Base-by-base conservation (phyloP, 2,329 filamentous ascomycete species). In the Pestalotiopsis sp. region DNA sequence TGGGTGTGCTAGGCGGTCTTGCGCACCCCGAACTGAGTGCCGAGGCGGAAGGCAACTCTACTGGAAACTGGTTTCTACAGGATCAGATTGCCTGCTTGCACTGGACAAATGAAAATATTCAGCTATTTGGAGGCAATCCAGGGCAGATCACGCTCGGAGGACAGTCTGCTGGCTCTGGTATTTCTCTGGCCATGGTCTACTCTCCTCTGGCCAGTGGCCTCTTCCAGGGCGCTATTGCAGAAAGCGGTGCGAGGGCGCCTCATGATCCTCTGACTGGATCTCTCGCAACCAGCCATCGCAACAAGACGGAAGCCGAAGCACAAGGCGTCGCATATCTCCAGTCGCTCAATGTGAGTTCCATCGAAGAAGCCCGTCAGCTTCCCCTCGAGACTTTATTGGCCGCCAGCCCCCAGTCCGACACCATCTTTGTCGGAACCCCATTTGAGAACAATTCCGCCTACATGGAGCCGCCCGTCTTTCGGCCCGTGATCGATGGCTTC, bases 241-340 rank as follows among this genome's bases (percentile, higher is more conserved):
- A 79, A 68, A 77, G 74, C 62, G 77, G 78, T 65, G 79, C 73
- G 13, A 75, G 76, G 14, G 74, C 69, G 17, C 72, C 75, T 36
- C 74, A 72, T 55, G 77, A 78, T 69, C 77, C 75, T 39, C 67
- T 70, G 61, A 77, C 74, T 1, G 74, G 73, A 39, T 71, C 72
- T 63, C 68, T 73, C 0, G 76, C 76, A 9, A 76, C 76, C 14
- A 70, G 69, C 39, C 72, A 78, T 66, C 74, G 72, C 20, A 72
- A 66, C 25, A 75, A 74, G 63, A 67, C 64, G 14, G 71, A 67
- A 13, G 76, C 77, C 11, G 61, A 69, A 58, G 67, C 62, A 2
- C 36, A 69, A 23, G 74, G 74, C 2, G 67, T 61, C 17, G 67
- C 63, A n/a, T 75, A 65, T 66, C 27, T 75, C 17, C n/a, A 66